Percentiles rank a stretch among this genome's conserved stretches.
Evolutionary conservation across 176 grass and related monocot genomes (phyloP).

Genomic region (Panicum miliaceum): DNA sequence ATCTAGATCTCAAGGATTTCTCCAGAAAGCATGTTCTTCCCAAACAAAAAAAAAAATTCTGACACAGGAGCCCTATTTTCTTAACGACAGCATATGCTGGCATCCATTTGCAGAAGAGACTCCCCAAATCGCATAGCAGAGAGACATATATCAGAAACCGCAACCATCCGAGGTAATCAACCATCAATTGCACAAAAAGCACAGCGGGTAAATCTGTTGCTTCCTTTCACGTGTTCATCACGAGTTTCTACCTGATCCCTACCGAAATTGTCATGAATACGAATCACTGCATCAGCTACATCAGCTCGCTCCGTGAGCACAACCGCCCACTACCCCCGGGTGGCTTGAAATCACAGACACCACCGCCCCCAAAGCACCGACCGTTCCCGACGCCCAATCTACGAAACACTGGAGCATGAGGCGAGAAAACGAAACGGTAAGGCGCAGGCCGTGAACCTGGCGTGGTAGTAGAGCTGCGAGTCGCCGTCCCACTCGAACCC

Average conservation of each 20-base stretch:
- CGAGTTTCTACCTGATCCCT: neutral
- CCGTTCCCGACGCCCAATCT: neutral
- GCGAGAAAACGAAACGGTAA: constrained; percentile 19
- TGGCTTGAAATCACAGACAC: neutral
- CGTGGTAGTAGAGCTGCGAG: constrained; percentile 73
- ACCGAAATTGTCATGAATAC: neutral
- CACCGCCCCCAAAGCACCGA: neutral
- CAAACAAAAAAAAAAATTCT: neutral
- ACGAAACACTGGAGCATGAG: neutral
- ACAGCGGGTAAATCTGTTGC: neutral
- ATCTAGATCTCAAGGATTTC: neutral
- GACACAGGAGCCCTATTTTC: neutral
- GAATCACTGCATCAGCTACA: neutral
- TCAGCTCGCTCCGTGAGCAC: neutral
- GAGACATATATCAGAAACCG: neutral
- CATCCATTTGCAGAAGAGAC: too few species aligned
- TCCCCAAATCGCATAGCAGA: too few species aligned
- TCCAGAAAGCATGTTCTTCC: neutral
- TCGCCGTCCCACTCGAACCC: constrained; percentile 69
- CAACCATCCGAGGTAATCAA: neutral
- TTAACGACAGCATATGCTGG: neutral
- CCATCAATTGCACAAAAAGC: neutral
- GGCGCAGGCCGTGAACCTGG: constrained; percentile 43
- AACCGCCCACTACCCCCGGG: neutral
- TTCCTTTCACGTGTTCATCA: neutral